phyloP scores from a whole-genome alignment of 78 protist genomes.

The Thecamonas trahens region DNA sequence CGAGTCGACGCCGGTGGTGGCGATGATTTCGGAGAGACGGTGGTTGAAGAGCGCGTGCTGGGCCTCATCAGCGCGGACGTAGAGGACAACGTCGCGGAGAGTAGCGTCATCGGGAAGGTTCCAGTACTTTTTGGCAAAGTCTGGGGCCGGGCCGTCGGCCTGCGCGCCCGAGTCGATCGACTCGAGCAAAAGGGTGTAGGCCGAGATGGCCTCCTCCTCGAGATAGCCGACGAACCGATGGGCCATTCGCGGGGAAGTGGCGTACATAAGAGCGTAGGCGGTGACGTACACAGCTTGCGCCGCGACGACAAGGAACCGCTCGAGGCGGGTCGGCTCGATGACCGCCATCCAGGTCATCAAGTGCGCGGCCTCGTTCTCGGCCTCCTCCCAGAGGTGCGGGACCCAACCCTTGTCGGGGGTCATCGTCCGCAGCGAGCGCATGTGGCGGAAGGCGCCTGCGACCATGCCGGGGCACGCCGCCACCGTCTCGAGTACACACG shows the following conservation, averaged over 20 bases:
- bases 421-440: conserved; percentile 66
- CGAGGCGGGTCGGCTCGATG: conserved; percentile 10
- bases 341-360: conserved; percentile 53
- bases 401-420: conserved; percentile 68
- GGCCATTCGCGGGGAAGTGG: conserved; percentile 34
- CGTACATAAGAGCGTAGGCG: conserved; percentile 27
- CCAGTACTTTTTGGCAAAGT: conserved; percentile 71
- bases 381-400: conserved; percentile 53
- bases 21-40: conserved; percentile 34
- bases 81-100: conserved; percentile 59
- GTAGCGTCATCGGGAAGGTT: conserved; percentile 46
- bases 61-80: conserved; percentile 72
- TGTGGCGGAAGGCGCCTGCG: conserved; percentile 66
- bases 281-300: conserved; percentile 51
- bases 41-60: conserved; percentile 74
- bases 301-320: conserved; percentile 13
- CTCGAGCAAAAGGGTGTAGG: conserved; percentile 35
- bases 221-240: conserved; percentile 84
- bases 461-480: conserved; percentile 82
- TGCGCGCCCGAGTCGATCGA: conserved; percentile 31
- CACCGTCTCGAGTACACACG: conserved; percentile 49
- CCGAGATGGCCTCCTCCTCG: conserved; percentile 68
- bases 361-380: conserved; percentile 90
- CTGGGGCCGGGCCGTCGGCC: conserved; percentile 49
- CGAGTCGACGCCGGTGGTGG: too few species aligned